A percentile compares a stretch with the other conserved stretches of the same genome.
These are phyloP conservation scores for Geotrichum cucujoidarum DNA, from an alignment of 1,139 yeast genomes.

Conservation along the genomic window DNA sequence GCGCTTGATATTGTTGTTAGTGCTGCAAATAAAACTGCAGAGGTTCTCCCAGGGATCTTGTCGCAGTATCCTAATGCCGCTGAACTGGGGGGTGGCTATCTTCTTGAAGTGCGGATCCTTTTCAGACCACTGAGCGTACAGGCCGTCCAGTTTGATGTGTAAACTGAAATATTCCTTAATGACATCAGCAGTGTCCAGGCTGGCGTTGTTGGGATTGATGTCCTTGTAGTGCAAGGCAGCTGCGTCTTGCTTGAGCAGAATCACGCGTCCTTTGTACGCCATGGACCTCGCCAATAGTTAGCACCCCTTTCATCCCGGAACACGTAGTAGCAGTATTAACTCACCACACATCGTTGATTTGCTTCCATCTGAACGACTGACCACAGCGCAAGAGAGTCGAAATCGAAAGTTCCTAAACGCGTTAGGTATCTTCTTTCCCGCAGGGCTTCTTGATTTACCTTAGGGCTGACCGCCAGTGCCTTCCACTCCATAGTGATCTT, in stretches of 20 bases:
- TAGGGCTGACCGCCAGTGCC: conserved; percentile 12
- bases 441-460: conserved; percentile 12
- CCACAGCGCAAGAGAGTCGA: conserved; percentile 71
- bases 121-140: conserved; percentile 59
- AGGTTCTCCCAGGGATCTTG: conserved; percentile 98
- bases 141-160: conserved; percentile 46
- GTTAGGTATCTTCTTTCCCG: background rate
- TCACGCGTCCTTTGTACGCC: conserved; percentile 36
- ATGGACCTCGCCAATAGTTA: conserved; percentile 32
- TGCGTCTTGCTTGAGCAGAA: conserved; percentile 36
- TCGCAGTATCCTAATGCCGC: conserved; percentile 75
- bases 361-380: conserved; percentile 47
- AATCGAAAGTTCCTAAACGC: conserved; percentile 16
- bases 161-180: conserved; percentile 68
- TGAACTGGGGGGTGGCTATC: conserved; percentile 38
- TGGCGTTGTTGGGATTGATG: conserved; percentile 21
- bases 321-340: no score
- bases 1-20: conserved; percentile 92
- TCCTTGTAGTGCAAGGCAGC: conserved; percentile 33
- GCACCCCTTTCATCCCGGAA: background rate
- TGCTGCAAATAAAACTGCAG: conserved; percentile 84
- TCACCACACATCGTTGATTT: conserved; percentile 24
- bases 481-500: conserved; percentile 16
- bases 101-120: conserved; percentile 49
- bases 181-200: conserved; percentile 37